These are phyloP conservation scores for Candida sanyaensis DNA, from an alignment of 1,139 yeast species.

Conservation along the genomic window DNA sequence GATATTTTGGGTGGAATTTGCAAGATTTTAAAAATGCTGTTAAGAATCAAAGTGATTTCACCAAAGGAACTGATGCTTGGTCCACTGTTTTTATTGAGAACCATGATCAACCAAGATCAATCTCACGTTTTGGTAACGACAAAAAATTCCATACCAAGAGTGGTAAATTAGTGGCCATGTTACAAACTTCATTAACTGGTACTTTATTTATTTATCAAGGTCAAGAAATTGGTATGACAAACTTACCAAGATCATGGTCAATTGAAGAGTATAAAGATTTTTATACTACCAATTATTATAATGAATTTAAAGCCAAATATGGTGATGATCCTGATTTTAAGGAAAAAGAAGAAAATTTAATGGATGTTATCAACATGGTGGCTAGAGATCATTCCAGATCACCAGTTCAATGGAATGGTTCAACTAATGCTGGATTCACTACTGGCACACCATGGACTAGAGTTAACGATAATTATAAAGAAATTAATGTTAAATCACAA, in stretches of 20 bases:
- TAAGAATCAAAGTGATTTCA: constrained; percentile 34
- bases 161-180: constrained; percentile 50
- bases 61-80: constrained; percentile 58
- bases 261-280: constrained; percentile 54
- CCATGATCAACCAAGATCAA: constrained; percentile 59
- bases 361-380: constrained; percentile 35
- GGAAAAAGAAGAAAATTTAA: constrained; percentile 26
- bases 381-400: constrained; percentile 60
- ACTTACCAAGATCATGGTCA: constrained; percentile 47
- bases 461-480: constrained; percentile 51
- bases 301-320: constrained; percentile 29
- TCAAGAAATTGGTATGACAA: constrained; percentile 61
- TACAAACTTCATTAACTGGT: constrained; percentile 53
- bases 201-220: constrained; percentile 62
- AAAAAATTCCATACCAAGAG: constrained; percentile 35
- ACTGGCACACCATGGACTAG: constrained; percentile 56
- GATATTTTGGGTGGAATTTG: constrained; percentile 33
- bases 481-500: constrained; percentile 52
- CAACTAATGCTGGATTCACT: constrained; percentile 51
- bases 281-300: constrained; percentile 46
- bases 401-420: constrained; percentile 59
- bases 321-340: constrained; percentile 30
- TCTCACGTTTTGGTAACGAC: constrained; percentile 53
- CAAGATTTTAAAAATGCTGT: constrained; percentile 47
- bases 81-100: constrained; percentile 56